Conservation (phyloP, 2,329 filamentous ascomycete species). For the Furcasterigmium sp. region DNA sequence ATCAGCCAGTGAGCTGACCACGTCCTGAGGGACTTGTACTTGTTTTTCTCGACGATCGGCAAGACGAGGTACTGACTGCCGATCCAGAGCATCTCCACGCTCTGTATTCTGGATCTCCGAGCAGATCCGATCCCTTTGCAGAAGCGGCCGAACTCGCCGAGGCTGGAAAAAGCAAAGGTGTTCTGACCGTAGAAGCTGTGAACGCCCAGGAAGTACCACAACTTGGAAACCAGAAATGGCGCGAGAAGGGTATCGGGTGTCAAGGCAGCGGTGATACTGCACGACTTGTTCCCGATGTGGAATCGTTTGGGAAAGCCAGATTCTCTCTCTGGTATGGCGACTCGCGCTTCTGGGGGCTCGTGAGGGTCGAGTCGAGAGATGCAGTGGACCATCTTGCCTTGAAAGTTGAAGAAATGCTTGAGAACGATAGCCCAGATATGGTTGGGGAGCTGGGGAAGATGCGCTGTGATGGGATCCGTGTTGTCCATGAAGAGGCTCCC, state of each 20-base stretch:
- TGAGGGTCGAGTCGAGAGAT: conserved; percentile 37
- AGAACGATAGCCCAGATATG: conserved; percentile 29
- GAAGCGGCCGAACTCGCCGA: conserved; percentile 46
- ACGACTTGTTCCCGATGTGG: conserved; percentile 22
- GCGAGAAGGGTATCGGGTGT: conserved; percentile 30
- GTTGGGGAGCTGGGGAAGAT: conserved; percentile 18
- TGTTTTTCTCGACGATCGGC: conserved; percentile 3
- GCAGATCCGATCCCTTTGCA: conserved; percentile 30
- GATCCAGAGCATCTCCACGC: conserved; percentile 37
- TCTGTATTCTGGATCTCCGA: conserved; percentile 34
- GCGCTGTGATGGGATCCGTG: not conserved
- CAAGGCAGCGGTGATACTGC: conserved; percentile 25
- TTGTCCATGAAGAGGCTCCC: conserved; percentile 4
- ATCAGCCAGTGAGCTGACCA: conserved; percentile 27
- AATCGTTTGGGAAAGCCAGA: conserved; percentile 29
- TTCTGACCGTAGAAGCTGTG: conserved; percentile 44
- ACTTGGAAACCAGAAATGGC: conserved; percentile 31
- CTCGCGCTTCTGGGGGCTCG: conserved; percentile 10
- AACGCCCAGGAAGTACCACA: conserved; percentile 32
- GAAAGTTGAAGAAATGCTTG: conserved; percentile 26
- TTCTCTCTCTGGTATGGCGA: not conserved
- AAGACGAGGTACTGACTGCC: conserved; percentile 26
- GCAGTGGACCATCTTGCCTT: conserved; percentile 30
- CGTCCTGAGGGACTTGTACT: conserved; percentile 31
- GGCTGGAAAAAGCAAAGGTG: conserved; percentile 45